Conservation (phyloP, 345 rosid species). For the Populus deltoides region DNA sequence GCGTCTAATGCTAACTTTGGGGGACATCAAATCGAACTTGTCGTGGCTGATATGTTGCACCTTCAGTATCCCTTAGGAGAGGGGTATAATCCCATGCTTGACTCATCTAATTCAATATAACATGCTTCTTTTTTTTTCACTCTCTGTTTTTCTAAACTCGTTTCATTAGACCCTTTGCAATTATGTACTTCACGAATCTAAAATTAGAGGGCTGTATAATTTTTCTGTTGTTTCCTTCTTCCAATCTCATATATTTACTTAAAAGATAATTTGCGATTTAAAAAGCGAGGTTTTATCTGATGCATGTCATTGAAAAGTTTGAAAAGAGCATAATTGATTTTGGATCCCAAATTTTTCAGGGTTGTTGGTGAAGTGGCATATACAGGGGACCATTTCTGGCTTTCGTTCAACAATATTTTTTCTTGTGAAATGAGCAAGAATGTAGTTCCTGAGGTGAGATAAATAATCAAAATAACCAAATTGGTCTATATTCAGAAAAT, state of each 20-base stretch:
- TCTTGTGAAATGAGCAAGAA: constrained; percentile 15
- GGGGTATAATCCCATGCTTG: constrained; percentile 42
- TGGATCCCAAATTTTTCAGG: constrained; percentile 28
- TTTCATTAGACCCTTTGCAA: background rate
- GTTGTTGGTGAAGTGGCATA: constrained; percentile 50
- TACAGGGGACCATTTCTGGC: constrained; percentile 45
- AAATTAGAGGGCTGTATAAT: background rate
- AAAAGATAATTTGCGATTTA: background rate
- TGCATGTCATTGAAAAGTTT: background rate
- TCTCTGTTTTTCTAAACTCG: background rate
- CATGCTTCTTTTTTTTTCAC: background rate
- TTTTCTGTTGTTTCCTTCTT: background rate
- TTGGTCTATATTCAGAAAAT: background rate
- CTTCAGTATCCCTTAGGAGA: constrained; percentile 47
- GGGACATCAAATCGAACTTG: constrained; percentile 28
- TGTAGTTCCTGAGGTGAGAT: constrained; percentile 35
- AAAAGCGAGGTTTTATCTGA: background rate
- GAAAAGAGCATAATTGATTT: background rate
- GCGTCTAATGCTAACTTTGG: constrained; percentile 17
- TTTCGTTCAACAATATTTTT: constrained; percentile 35
- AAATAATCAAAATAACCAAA: background rate
- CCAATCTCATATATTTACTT: background rate
- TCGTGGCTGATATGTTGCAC: constrained; percentile 38
- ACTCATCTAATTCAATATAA: background rate
- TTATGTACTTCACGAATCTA: background rate